A percentile compares a stretch with the other conserved stretches of the same genome.
Conservation (phyloP, 2,329 filamentous ascomycete species). For the Cladophialophora exuberans region DNA sequence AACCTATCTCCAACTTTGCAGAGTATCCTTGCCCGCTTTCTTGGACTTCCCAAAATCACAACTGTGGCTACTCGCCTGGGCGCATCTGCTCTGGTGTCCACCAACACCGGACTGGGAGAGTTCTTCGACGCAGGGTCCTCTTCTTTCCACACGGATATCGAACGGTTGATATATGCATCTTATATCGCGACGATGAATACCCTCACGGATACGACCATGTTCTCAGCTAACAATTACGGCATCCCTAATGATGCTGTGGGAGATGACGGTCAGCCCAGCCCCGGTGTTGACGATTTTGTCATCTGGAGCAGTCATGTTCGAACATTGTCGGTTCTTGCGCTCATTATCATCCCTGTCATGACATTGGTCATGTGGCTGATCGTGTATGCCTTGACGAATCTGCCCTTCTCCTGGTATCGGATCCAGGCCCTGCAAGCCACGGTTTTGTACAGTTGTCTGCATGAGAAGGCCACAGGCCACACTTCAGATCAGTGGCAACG, state of each 20-base stretch:
- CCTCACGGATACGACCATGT: conserved; percentile 8
- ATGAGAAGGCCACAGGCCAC: conserved; percentile 6
- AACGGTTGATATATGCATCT: conserved; percentile 6
- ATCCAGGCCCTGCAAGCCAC: conserved; percentile 12
- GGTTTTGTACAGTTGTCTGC: conserved; percentile 10
- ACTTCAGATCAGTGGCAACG: neutral
- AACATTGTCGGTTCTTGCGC: conserved; percentile 5
- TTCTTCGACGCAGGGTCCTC: conserved; percentile 6
- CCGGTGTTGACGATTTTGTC: conserved; percentile 6
- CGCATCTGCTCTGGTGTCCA: conserved; percentile 10
- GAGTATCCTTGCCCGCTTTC: conserved; percentile 8
- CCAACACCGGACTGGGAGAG: conserved; percentile 5
- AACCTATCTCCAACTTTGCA: neutral
- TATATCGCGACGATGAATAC: conserved; percentile 15
- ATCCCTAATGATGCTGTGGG: conserved; percentile 1
- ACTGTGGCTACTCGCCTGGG: conserved; percentile 8
- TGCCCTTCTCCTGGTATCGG: conserved; percentile 13
- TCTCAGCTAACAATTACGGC: conserved; percentile 6
- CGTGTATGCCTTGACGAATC: conserved; percentile 3
- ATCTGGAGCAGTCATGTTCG: conserved; percentile 11
- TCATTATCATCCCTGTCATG: conserved; percentile 8
- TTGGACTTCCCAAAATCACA: neutral
- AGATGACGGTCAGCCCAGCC: neutral
- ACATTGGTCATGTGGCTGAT: conserved; percentile 4
- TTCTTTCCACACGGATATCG: neutral